phyloP scores from a whole-genome alignment of 2,329 filamentous ascomycete species.

The Ascochyta koolunga region DNA sequence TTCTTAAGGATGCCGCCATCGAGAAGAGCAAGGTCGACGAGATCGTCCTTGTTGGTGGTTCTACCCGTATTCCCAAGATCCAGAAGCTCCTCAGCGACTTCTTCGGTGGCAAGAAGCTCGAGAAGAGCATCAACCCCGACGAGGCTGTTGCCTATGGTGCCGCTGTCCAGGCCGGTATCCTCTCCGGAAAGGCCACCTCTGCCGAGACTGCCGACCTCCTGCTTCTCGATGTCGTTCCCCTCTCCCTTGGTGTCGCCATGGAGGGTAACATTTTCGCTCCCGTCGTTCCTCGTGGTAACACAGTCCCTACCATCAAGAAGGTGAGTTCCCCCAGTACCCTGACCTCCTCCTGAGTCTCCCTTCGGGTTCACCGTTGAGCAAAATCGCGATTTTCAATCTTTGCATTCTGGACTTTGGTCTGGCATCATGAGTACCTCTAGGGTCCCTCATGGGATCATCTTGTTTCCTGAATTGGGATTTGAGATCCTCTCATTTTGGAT shows the following conservation, averaged over 20 bases:
- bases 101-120: slow-evolving; percentile 99
- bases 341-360: background rate
- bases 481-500: background rate
- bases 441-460: background rate
- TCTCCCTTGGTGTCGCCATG: slow-evolving; percentile 98
- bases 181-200: slow-evolving; percentile 96
- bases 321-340: background rate
- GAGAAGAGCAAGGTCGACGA: slow-evolving; percentile 94
- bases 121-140: slow-evolving; percentile 99
- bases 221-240: slow-evolving; percentile 92
- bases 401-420: background rate
- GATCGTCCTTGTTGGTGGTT: slow-evolving; percentile 98
- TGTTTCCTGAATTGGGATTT: background rate
- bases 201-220: slow-evolving; percentile 94
- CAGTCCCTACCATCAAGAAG: slow-evolving; percentile 62
- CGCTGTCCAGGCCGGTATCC: slow-evolving; percentile 97
- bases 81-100: slow-evolving; percentile 99
- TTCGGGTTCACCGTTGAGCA: background rate
- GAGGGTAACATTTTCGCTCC: slow-evolving; percentile 99
- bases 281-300: slow-evolving; percentile 71
- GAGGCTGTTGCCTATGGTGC: slow-evolving; percentile 99
- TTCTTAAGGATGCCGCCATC: slow-evolving; percentile 88
- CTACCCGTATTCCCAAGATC: slow-evolving; percentile 97
- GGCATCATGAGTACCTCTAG: background rate
- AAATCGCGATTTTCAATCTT: background rate